Percentiles rank a stretch among this genome's conserved stretches.
phyloP scores from a whole-genome alignment of 495 filamentous ascomycete genomes.

The Lindgomyces ingoldianus region DNA sequence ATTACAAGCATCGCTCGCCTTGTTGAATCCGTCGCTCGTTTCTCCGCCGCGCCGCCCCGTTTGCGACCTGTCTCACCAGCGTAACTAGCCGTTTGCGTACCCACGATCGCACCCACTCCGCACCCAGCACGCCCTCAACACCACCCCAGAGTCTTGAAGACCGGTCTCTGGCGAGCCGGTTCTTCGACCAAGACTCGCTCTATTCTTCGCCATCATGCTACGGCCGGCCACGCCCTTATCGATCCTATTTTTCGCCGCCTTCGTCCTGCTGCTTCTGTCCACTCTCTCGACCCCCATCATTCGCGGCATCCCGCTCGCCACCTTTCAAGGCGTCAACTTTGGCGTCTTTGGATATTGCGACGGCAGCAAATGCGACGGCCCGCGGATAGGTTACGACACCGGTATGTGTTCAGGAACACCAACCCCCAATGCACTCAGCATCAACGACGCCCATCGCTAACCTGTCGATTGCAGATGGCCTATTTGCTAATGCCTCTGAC shows the following conservation, averaged over 20 bases:
- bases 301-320: conserved; percentile 77
- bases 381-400: conserved; percentile 81
- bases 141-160: conserved; percentile 22
- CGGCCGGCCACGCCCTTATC: conserved; percentile 92
- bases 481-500: conserved; percentile 49
- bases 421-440: neutral
- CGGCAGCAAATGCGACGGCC: conserved; percentile 61
- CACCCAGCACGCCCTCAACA: conserved; percentile 9
- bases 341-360: conserved; percentile 93
- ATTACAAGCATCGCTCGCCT: conserved; percentile 12
- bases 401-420: conserved; percentile 56
- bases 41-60: conserved; percentile 1
- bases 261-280: conserved; percentile 81
- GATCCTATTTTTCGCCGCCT: conserved; percentile 80
- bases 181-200: conserved; percentile 19
- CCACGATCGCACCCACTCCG: conserved; percentile 1
- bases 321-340: conserved; percentile 73
- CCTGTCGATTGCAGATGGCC: conserved; percentile 38
- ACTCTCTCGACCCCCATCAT: conserved; percentile 92
- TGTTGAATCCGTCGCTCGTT: conserved; percentile 21
- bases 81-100: conserved; percentile 15
- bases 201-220: conserved; percentile 56
- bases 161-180: conserved; percentile 30
- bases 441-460: conserved; percentile 1
- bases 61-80: conserved; percentile 31